These are phyloP conservation scores for Amaranthus tricolor DNA, from an alignment of 179 eudicot species.

Conservation along the genomic window DNA sequence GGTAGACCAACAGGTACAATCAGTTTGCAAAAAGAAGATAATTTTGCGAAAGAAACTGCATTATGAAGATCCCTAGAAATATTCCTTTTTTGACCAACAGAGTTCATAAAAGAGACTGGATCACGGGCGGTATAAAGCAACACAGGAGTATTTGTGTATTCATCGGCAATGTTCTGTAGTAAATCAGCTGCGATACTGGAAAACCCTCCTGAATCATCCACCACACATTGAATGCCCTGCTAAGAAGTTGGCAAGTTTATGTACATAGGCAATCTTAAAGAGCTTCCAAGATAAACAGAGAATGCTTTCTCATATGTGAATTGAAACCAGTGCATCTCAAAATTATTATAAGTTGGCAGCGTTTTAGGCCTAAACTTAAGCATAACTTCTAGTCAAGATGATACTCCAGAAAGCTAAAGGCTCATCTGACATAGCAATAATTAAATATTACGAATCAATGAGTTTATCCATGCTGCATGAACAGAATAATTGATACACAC, in stretches of 20 bases:
- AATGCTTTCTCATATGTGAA: not conserved
- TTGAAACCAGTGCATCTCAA: not conserved
- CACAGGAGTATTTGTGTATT: slow-evolving; percentile 74
- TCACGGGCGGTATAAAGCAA: slow-evolving; percentile 63
- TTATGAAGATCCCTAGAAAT: slow-evolving; percentile 66
- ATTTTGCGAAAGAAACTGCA: slow-evolving; percentile 73
- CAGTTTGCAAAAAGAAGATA: slow-evolving; percentile 70
- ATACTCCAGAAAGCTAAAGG: not conserved
- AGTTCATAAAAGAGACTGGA: slow-evolving; percentile 45
- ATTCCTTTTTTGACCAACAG: slow-evolving; percentile 42
- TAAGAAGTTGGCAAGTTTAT: slow-evolving; percentile 14
- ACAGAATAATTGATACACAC: not conserved
- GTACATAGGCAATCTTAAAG: slow-evolving; percentile 2
- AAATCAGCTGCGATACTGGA: slow-evolving; percentile 80
- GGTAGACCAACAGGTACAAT: slow-evolving; percentile 85
- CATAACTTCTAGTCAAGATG: not conserved
- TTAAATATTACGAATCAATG: not conserved
- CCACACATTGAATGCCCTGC: slow-evolving; percentile 87
- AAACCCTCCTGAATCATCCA: slow-evolving; percentile 91
- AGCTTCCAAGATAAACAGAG: not conserved
- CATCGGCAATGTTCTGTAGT: slow-evolving; percentile 79
- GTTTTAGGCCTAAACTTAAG: not conserved
- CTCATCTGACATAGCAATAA: not conserved
- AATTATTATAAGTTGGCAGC: not conserved
- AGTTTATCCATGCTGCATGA: not conserved